phyloP scores from a whole-genome alignment of 1,284 basidiomycete species.

The Gymnopus androsaceus region DNA sequence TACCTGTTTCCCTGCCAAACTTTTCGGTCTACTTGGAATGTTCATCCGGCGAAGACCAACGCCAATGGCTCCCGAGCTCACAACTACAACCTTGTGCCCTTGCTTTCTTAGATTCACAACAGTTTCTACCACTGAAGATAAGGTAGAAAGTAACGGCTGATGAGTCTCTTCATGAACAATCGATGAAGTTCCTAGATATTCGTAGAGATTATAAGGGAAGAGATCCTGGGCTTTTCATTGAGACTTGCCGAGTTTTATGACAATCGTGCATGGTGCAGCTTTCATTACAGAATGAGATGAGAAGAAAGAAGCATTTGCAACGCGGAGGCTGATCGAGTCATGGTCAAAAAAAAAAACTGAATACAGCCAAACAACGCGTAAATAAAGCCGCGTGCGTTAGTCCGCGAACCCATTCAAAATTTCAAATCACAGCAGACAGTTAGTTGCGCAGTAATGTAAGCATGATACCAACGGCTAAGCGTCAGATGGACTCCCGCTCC shows the following conservation, averaged over 20 bases:
- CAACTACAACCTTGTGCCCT: slow-evolving; percentile 94
- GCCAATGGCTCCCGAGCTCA: slow-evolving; percentile 95
- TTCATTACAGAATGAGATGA: not conserved
- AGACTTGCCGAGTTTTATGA: slow-evolving; percentile 75
- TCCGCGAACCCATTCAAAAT: too few species aligned
- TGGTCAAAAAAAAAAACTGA: not conserved
- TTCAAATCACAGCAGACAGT: too few species aligned
- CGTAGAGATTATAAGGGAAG: slow-evolving; percentile 12
- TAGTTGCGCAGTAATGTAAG: too few species aligned
- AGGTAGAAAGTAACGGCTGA: slow-evolving; percentile 85
- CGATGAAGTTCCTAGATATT: slow-evolving; percentile 79
- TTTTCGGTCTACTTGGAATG: slow-evolving; percentile 79
- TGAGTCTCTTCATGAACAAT: slow-evolving; percentile 92
- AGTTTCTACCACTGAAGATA: slow-evolving; percentile 92
- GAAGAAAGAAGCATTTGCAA: too few species aligned
- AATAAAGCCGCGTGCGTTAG: not conserved
- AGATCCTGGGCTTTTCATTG: not conserved
- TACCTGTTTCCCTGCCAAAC: slow-evolving; percentile 88
- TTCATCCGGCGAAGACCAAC: slow-evolving; percentile 93
- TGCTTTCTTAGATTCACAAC: slow-evolving; percentile 76
- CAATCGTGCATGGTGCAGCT: slow-evolving; percentile 54
- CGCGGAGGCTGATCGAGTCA: slow-evolving; percentile 3
- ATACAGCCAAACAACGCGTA: slow-evolving; percentile 1
- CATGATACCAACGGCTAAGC: too few species aligned
- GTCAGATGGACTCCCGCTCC: too few species aligned